Evolutionary conservation across 768 basidiomycete species (phyloP), one percentile per base, ranked within the genome.

Genomic region (Hirschioporus abietinus): DNA sequence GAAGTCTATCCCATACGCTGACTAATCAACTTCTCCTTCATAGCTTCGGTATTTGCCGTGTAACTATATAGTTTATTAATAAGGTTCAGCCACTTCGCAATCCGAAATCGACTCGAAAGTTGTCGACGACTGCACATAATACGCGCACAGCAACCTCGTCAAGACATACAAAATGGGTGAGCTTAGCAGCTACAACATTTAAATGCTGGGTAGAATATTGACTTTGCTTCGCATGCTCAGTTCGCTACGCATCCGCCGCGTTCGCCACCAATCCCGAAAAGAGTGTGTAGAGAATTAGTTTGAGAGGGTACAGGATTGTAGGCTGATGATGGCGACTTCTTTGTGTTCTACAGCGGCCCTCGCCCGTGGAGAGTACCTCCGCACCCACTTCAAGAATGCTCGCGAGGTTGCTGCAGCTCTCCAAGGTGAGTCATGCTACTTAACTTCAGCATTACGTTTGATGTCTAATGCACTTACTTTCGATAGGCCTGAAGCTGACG

Each of bases 311-410:
- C 71, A 58, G 71, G 64, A 27, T 17, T 36, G 60, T 64, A 70
- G 65, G 64, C 65, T 65, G 36, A 67, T 62, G 35, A 66, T 64
- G 63, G 17, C 42, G 63, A 26, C 58, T 35, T 66, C 68, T 63
- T 25, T 69, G 30, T 12, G 66, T 64, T 70, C 63, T 77, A 52
- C 77, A 96, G 94, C 92, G 78, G 89, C 96, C 75, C 91, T 87
- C 76, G 91, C 96, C 67, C 91, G 92, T 75, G 95, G 95, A 74
- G 95, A 96, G 83, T 95, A 98, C 86, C 88, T 97, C 76, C 93
- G 96, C 74, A 99, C 97, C 62, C 96, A 98, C 84, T 99, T 97
- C 89, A 99, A 99, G 91, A 99, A 99, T 88, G 99, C 97, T 94
- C 90, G 93, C 70, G 97, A 99, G 81, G 97, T 99, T 66, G 96